Evolutionary conservation across 805 yeast genomes (phyloP).

Genomic region (Candida germanica): DNA sequence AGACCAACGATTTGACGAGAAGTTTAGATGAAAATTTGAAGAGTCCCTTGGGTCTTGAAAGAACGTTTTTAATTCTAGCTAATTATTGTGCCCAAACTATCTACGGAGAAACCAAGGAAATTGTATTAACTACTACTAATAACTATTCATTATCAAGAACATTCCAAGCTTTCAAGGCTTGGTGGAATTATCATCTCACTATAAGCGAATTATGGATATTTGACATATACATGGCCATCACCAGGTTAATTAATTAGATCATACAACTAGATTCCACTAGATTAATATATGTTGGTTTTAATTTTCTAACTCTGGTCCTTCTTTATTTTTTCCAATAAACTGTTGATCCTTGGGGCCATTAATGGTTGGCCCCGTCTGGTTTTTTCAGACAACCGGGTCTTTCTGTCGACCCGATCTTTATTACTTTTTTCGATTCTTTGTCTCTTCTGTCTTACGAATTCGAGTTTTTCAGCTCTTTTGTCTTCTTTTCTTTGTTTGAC

Average conservation of each 20-base stretch:
- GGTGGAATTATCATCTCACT: slow-evolving; percentile 35
- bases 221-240: slow-evolving; percentile 18
- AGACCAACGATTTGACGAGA: slow-evolving; percentile 92
- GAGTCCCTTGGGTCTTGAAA: slow-evolving; percentile 80
- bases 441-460: slow-evolving; percentile 36
- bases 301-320: slow-evolving; percentile 2
- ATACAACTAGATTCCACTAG: no score
- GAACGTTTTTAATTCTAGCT: slow-evolving; percentile 87
- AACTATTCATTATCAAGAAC: slow-evolving; percentile 21
- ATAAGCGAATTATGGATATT: slow-evolving; percentile 30
- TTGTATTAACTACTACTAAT: slow-evolving; percentile 16
- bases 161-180: slow-evolving; percentile 15
- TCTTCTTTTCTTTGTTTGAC: slow-evolving; percentile 47
- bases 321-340: slow-evolving; percentile 73
- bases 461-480: slow-evolving; percentile 37
- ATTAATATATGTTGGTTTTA: slow-evolving; percentile 1
- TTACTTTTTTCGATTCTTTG: slow-evolving; percentile 33
- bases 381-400: slow-evolving; percentile 41
- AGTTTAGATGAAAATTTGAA: slow-evolving; percentile 80
- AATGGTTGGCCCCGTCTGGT: slow-evolving; percentile 82
- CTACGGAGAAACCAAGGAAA: slow-evolving; percentile 60
- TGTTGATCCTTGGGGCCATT: slow-evolving; percentile 85
- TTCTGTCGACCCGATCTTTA: slow-evolving; percentile 41
- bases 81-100: slow-evolving; percentile 83
- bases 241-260: background rate